These are phyloP conservation scores for Glonium stellatum DNA, from an alignment of 495 filamentous ascomycete species.

Conservation along the genomic window DNA sequence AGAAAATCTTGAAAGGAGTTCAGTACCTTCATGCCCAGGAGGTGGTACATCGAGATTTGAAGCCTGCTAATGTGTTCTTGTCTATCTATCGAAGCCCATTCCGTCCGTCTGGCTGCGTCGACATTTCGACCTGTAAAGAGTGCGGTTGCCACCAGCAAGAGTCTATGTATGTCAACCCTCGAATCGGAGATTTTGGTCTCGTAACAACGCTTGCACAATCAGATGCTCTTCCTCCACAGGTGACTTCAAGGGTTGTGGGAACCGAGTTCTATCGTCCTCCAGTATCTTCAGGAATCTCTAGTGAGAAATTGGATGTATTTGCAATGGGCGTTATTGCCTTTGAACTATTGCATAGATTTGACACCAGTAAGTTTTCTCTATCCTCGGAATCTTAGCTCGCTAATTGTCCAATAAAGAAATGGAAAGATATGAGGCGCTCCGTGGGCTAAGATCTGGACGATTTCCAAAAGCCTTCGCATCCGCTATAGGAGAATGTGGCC, in stretches of 20 bases:
- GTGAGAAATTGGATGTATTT: constrained; percentile 38
- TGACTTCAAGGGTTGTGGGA: constrained; percentile 28
- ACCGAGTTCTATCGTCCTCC: constrained; percentile 37
- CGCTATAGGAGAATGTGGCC: constrained; percentile 2
- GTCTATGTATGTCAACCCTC: constrained; percentile 24
- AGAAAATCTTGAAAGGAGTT: constrained; percentile 33
- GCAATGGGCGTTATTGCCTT: constrained; percentile 38
- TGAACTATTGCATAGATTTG: constrained; percentile 35
- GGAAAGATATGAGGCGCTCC: constrained; percentile 19
- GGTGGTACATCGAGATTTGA: constrained; percentile 45
- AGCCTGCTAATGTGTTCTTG: constrained; percentile 45
- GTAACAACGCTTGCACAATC: constrained; percentile 29
- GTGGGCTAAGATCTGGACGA: constrained; percentile 1
- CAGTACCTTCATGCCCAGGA: constrained; percentile 34
- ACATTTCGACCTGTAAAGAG: constrained; percentile 32
- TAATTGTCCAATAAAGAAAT: constrained; percentile 2
- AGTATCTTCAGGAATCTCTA: not conserved
- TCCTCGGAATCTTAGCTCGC: not conserved
- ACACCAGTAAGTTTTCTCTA: constrained; percentile 16
- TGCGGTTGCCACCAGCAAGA: constrained; percentile 21
- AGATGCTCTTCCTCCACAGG: not conserved
- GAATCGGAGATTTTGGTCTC: constrained; percentile 38
- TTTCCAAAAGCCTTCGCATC: constrained; percentile 17
- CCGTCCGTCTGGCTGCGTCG: constrained; percentile 30
- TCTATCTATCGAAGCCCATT: constrained; percentile 15